phyloP scores from a whole-genome alignment of 306 rosid genomes.

The Fragaria nilgerrensis region DNA sequence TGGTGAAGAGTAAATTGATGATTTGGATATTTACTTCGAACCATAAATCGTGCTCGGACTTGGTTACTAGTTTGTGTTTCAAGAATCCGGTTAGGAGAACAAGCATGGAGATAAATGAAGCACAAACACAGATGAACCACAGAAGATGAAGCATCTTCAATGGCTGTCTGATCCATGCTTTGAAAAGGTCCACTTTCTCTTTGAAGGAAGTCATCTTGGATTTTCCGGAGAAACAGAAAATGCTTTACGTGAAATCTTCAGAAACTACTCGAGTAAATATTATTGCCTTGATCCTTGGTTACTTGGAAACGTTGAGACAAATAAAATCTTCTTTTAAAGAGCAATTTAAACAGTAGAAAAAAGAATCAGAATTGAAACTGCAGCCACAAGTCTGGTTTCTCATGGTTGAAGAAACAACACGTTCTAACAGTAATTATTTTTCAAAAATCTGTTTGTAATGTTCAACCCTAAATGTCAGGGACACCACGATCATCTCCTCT shows the following conservation, averaged over 20 bases:
- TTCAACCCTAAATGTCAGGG: neutral
- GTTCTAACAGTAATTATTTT: neutral
- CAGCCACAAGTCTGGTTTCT: neutral
- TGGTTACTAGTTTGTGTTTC: conserved; percentile 46
- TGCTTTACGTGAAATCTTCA: neutral
- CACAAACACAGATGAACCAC: conserved; percentile 66
- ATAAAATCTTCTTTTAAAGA: neutral
- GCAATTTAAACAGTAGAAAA: neutral
- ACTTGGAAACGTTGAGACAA: neutral
- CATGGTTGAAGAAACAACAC: neutral
- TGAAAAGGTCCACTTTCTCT: conserved; percentile 2
- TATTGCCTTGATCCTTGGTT: neutral
- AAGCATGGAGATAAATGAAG: conserved; percentile 77
- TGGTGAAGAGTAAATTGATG: conserved; percentile 78
- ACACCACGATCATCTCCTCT: neutral
- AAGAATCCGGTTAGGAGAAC: conserved; percentile 90
- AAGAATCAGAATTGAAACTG: neutral
- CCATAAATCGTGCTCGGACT: conserved; percentile 66
- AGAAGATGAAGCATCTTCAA: conserved; percentile 73
- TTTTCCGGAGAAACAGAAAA: neutral
- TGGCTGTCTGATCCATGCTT: conserved; percentile 63
- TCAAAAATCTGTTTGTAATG: neutral
- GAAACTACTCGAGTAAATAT: neutral
- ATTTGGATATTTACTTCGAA: conserved; percentile 87
- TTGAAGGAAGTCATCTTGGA: neutral